phyloP scores from a whole-genome alignment of 1,284 basidiomycete genomes.

The Leccinum insigne region DNA sequence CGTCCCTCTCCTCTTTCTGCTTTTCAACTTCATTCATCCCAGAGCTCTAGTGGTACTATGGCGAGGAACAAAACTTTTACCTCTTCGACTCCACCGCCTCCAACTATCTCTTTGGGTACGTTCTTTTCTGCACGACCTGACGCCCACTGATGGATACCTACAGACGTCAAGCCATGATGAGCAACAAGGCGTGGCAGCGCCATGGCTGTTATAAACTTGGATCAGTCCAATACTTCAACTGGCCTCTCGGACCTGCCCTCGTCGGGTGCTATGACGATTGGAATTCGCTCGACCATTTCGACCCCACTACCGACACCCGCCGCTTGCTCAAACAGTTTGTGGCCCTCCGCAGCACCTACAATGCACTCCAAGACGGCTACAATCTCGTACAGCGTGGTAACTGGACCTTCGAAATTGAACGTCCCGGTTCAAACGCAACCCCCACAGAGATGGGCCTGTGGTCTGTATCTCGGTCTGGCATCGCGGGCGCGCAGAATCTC shows the following conservation, averaged over 20 bases:
- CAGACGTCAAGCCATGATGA: slow-evolving; percentile 90
- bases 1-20: slow-evolving; percentile 18
- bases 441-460: slow-evolving; percentile 85
- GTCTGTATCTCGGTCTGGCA: slow-evolving; percentile 71
- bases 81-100: slow-evolving; percentile 79
- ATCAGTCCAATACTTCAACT: slow-evolving; percentile 89
- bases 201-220: slow-evolving; percentile 91
- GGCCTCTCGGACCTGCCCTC: slow-evolving; percentile 76
- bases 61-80: slow-evolving; percentile 89
- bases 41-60: slow-evolving; percentile 66
- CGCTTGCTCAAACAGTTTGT: slow-evolving; percentile 75
- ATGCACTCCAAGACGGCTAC: slow-evolving; percentile 82
- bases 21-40: slow-evolving; percentile 8
- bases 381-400: slow-evolving; percentile 78
- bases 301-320: slow-evolving; percentile 78
- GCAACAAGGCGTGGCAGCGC: slow-evolving; percentile 83
- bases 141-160: slow-evolving; percentile 1
- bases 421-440: slow-evolving; percentile 82
- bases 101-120: slow-evolving; percentile 87
- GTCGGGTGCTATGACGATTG: slow-evolving; percentile 85
- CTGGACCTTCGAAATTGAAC: slow-evolving; percentile 76
- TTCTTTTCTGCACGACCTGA: not conserved
- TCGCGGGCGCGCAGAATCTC: slow-evolving; percentile 55
- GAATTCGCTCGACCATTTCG: slow-evolving; percentile 92
- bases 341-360: slow-evolving; percentile 67